Conservation (phyloP, 2,329 filamentous ascomycete species). For the Pseudogymnoascus sp. region DNA sequence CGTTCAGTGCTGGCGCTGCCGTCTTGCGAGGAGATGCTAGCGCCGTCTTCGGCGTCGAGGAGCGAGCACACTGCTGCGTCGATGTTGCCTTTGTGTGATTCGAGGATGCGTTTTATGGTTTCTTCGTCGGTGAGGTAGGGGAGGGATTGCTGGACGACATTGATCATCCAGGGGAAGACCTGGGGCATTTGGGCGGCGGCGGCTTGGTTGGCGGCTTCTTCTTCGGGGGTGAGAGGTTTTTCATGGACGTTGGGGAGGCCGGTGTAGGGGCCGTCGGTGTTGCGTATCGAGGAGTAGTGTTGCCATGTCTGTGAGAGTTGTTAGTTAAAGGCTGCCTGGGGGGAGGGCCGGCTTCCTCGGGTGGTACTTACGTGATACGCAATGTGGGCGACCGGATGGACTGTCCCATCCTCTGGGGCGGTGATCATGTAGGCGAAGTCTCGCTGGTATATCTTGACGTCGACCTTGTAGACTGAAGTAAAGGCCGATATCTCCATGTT, state of each 20-base stretch:
- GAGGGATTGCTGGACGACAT: constrained; percentile 41
- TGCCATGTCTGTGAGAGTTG: constrained; percentile 42
- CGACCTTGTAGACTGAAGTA: constrained; percentile 48
- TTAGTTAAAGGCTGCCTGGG: neutral
- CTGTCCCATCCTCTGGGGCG: constrained; percentile 30
- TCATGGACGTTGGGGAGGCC: constrained; percentile 41
- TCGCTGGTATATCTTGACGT: constrained; percentile 54
- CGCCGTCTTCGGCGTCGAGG: constrained; percentile 38
- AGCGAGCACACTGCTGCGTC: constrained; percentile 43
- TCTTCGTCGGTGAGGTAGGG: constrained; percentile 41
- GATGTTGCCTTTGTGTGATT: constrained; percentile 41
- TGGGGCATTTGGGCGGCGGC: constrained; percentile 34
- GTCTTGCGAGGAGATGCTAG: constrained; percentile 33
- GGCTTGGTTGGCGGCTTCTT: constrained; percentile 24
- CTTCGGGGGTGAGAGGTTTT: constrained; percentile 16
- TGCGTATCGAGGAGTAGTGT: constrained; percentile 59
- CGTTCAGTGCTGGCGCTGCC: constrained; percentile 41
- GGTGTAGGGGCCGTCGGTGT: constrained; percentile 47
- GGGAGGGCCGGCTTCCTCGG: constrained; percentile 18
- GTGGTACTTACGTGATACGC: constrained; percentile 49
- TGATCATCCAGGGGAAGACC: constrained; percentile 46
- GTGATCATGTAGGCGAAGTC: constrained; percentile 42
- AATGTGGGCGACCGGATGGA: constrained; percentile 41
- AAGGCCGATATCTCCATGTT: constrained; percentile 62
- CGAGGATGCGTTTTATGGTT: constrained; percentile 42